Evolutionary conservation across 345 rosid species (phyloP).

Genomic region (Gossypium stocksii): DNA sequence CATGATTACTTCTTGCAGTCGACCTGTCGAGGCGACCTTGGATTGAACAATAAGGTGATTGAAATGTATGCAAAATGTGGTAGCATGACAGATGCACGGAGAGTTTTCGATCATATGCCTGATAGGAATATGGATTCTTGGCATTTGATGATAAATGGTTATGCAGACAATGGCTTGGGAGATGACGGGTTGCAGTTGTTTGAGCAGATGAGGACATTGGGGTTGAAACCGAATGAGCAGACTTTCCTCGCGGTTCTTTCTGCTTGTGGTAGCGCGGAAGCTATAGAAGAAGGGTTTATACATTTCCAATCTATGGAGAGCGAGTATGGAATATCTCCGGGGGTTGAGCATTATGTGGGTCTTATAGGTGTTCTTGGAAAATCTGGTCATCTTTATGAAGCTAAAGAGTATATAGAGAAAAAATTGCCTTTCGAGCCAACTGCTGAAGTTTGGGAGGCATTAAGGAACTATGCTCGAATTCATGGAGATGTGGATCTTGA

Average conservation of each 20-base stretch:
- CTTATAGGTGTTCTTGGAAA: conserved; percentile 64
- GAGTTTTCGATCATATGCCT: conserved; percentile 74
- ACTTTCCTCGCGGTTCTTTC: conserved; percentile 53
- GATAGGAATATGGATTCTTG: conserved; percentile 64
- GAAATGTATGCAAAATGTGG: conserved; percentile 56
- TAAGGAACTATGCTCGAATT: conserved; percentile 45
- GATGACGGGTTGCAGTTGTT: conserved; percentile 72
- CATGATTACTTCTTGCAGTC: conserved; percentile 70
- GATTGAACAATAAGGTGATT: conserved; percentile 50
- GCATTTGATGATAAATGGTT: conserved; percentile 65
- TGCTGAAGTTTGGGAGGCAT: conserved; percentile 57
- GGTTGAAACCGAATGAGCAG: conserved; percentile 47
- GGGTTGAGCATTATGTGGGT: conserved; percentile 50
- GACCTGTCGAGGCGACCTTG: conserved; percentile 45
- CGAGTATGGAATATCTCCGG: conserved; percentile 47
- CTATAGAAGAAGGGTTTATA: conserved; percentile 62
- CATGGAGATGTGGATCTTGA: conserved; percentile 72
- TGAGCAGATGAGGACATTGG: conserved; percentile 52
- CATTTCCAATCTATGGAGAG: conserved; percentile 58
- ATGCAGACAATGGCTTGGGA: conserved; percentile 57
- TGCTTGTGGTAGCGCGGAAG: conserved; percentile 64
- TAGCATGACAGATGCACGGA: conserved; percentile 57
- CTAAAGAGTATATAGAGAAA: conserved; percentile 40
- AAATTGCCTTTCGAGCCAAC: conserved; percentile 56
- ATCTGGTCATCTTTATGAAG: conserved; percentile 59